A percentile compares a stretch with the other conserved stretches of the same genome.
These are phyloP conservation scores for Cercospora canescens DNA, from an alignment of 2,329 filamentous ascomycete genomes.

Conservation along the genomic window DNA sequence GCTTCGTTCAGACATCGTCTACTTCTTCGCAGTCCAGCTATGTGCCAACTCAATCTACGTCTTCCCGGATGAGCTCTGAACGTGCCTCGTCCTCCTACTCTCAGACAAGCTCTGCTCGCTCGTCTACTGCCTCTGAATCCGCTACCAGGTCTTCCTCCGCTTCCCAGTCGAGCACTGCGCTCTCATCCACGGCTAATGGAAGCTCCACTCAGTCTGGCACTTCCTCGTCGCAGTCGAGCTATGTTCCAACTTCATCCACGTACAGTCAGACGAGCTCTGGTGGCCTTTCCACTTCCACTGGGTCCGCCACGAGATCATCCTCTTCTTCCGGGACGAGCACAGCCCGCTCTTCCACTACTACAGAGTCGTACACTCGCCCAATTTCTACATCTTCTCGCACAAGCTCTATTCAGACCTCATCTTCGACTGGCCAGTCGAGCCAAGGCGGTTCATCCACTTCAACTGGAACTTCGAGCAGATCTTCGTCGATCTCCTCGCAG, in stretches of 20 bases:
- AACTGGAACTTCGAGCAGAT: neutral
- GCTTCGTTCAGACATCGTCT: neutral
- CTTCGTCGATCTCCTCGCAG: neutral
- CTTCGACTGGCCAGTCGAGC: neutral
- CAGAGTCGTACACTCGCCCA: neutral
- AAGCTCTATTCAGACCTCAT: neutral
- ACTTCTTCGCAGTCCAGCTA: no score
- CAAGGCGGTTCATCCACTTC: neutral
- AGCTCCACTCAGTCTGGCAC: neutral
- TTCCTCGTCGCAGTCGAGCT: neutral
- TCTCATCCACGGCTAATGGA: neutral
- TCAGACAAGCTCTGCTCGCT: neutral
- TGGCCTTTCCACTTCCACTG: neutral
- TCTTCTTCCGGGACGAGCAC: neutral
- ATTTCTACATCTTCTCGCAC: neutral
- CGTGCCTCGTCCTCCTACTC: neutral
- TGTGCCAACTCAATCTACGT: no score
- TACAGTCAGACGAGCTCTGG: neutral
- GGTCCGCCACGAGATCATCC: neutral
- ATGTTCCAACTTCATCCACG: neutral
- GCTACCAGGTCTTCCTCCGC: neutral
- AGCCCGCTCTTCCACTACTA: neutral
- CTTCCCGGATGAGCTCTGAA: neutral
- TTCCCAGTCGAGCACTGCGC: neutral
- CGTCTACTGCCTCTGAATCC: neutral